These are phyloP conservation scores for Aspergillus saccharolyticus DNA, from an alignment of 495 filamentous ascomycete species.

Conservation along the genomic window DNA sequence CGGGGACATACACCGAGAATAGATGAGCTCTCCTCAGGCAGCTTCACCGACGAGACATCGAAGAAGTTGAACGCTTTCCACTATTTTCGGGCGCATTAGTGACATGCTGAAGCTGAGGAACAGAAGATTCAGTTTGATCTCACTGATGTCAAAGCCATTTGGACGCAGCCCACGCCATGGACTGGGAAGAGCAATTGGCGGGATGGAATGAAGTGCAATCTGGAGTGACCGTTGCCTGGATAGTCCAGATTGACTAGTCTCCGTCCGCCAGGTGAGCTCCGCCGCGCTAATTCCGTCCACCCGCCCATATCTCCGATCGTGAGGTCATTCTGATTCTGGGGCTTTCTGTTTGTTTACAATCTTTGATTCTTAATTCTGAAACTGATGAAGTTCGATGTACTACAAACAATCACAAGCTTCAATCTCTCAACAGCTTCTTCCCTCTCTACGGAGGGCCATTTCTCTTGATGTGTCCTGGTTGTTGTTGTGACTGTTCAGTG, in stretches of 20 bases:
- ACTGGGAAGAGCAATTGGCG: constrained; percentile 15
- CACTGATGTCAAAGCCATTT: constrained; percentile 50
- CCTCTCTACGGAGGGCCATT: too few relatives aligned
- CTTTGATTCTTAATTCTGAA: not conserved
- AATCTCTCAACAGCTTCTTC: too few relatives aligned
- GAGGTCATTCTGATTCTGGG: not conserved
- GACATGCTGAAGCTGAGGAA: not conserved
- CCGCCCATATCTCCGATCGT: constrained; percentile 1
- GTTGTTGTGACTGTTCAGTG: too few relatives aligned
- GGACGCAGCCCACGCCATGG: constrained; percentile 32
- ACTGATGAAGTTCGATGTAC: too few relatives aligned
- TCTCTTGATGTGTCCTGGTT: too few relatives aligned
- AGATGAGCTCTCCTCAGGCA: constrained; percentile 64
- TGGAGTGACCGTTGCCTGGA: constrained; percentile 4
- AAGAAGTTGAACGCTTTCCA: constrained; percentile 99
- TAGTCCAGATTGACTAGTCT: not conserved
- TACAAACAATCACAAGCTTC: not conserved
- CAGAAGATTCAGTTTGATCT: not conserved
- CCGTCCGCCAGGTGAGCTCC: constrained; percentile 14
- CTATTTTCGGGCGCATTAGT: constrained; percentile 39
- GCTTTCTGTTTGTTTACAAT: not conserved
- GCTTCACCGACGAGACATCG: constrained; percentile 80
- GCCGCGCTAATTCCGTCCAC: constrained; percentile 14
- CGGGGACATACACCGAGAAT: constrained; percentile 54
- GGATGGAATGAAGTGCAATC: constrained; percentile 18